phyloP scores from a whole-genome alignment of 331 rosid genomes.

The Rhamnella rubrinervis region DNA sequence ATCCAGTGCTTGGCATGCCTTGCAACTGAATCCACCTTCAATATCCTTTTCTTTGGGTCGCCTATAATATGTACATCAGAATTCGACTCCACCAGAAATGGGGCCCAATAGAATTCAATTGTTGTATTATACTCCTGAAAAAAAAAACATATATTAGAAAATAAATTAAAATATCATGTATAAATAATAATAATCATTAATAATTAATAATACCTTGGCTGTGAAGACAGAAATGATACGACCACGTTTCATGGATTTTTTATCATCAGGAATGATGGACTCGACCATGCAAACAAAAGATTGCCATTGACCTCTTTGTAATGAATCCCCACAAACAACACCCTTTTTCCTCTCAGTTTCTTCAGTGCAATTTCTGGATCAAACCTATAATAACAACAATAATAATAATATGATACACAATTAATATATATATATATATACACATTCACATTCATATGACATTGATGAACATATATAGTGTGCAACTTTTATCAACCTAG shows the following conservation, averaged over 20 bases:
- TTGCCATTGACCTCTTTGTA: slow-evolving; percentile 96
- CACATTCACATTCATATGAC: neutral
- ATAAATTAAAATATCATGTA: neutral
- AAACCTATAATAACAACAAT: slow-evolving; percentile 42
- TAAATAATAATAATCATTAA: no score
- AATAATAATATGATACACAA: neutral
- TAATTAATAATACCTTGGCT: slow-evolving; percentile 51
- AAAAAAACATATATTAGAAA: neutral
- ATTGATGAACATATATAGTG: neutral
- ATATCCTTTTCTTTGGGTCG: slow-evolving; percentile 77
- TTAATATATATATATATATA: neutral
- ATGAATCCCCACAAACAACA: slow-evolving; percentile 88
- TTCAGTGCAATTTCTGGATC: slow-evolving; percentile 65
- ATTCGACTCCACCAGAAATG: slow-evolving; percentile 88
- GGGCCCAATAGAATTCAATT: slow-evolving; percentile 95
- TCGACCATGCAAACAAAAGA: slow-evolving; percentile 88
- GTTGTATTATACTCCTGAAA: slow-evolving; percentile 74
- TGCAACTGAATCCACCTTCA: slow-evolving; percentile 73
- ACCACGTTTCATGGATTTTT: slow-evolving; percentile 59
- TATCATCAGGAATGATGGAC: slow-evolving; percentile 65
- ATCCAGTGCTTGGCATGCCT: slow-evolving; percentile 79
- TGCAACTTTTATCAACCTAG: slow-evolving; percentile 42
- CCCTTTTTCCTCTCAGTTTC: slow-evolving; percentile 76
- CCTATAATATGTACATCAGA: slow-evolving; percentile 64
- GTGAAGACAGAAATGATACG: slow-evolving; percentile 63